Base-by-base conservation (phyloP, 441 rosid genomes). In the Mallotus japonicus region DNA sequence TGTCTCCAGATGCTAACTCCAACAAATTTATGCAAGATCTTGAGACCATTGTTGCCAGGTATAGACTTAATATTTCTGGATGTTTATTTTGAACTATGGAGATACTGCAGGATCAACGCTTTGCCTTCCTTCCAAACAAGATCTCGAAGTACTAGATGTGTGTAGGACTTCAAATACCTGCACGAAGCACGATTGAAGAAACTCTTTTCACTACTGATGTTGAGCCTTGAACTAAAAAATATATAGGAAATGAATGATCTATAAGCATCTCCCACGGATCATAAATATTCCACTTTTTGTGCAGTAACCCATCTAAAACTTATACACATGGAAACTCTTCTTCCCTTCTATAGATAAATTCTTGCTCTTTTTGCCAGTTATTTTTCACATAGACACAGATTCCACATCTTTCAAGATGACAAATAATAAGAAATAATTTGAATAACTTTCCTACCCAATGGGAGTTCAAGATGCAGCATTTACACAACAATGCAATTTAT, bases 1-100 rank as follows among this genome's bases (percentile, higher is more conserved):
- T 70, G 76, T 90, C 88, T 79, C 88, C 81, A 58, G 95, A 87
- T 65, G 84, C 85, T 75, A 89, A 86, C 70, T 91, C 95, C 20
- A 88, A 82, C 67, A 91, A 83, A 80, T 79, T 86, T 55, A 83
- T 83, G 80, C 82, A 88, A 80, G 95, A 91, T 76, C 89, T 86
- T 16, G 95, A 88, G 75, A 85, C 70, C 95, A 91, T 91, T 67
- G 67, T 69, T 68, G 58, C 54, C 16, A 11, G 63, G 22, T 64
- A 40, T 19, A 28, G 53, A 42, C 34, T 62, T 20, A 60, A 24
- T 15, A 37, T 55, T 40, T 51, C 13, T 49, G 34, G 58, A 37
- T 28, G 32, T 14, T 32, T 50, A 49, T 59, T 62, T 54, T 16
- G 71, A 32, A 12, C 14, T 42, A 55, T 15, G 64, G 65, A 62